Evolutionary conservation across 495 filamentous ascomycete genomes (phyloP), one percentile per base, ranked within the genome.

Genomic region (Tuber borchii): DNA sequence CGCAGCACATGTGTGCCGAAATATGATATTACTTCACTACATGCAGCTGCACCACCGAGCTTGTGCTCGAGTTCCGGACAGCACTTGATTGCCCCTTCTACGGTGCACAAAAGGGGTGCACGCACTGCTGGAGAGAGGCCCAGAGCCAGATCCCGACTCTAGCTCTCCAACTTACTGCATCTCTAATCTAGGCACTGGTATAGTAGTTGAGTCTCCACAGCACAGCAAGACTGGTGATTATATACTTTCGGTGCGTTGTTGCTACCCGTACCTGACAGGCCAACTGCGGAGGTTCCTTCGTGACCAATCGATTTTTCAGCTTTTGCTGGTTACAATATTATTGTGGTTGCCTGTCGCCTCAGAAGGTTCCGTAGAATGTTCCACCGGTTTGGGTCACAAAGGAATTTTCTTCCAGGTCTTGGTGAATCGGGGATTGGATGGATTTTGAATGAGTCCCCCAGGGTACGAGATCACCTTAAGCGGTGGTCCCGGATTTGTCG

Each of bases 1-100:
- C 56, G 31, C 56, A 65, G n/a, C 56, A 65, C 56, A 61, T 61
- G 56, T 65, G 56, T 65, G 56, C 56, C 56, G n/a, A 65, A 65
- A 65, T 65, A 65, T 65, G 56, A 65, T 31, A 31, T 65, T 65
- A 4, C 56, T 65, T 65, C 56, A 65, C 56, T 26, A 65, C 56
- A 65, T 65, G 56, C 56, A 65, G 56, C 56, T 61, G 51, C 51
- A 61, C 51, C 51, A 61, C 51, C n/a, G 10, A 26, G 26, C 51
- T 4, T 26, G 51, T 61, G 10, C 51, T 65, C n/a, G 56, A 65
- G 26, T 12, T 12, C 42, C 10, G 42, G 9, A 1, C 42, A 43
- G 42, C 42, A 43, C 42, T 43, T 12, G 42, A 43, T 43, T 65
- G 56, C 56, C 56, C 56, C 26, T 65, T 31, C 56, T n/a, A 65